Conservation (phyloP, 2,329 filamentous ascomycete species). For the Talaromyces sp. region DNA sequence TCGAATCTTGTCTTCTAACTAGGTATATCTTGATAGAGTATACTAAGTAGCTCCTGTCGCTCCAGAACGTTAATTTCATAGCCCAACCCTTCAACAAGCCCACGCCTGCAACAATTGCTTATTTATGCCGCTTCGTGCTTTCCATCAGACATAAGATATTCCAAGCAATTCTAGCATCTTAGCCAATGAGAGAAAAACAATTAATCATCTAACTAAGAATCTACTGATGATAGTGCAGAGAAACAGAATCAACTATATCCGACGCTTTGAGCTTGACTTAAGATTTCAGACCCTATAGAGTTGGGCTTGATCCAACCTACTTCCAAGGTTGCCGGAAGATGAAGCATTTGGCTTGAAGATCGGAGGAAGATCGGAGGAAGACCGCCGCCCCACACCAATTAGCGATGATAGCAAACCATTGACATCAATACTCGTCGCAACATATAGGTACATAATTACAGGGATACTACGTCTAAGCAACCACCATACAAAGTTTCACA, state of each 20-base stretch:
- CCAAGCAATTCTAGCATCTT: constrained; percentile 42
- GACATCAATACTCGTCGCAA: background rate
- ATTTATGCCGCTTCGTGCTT: constrained; percentile 32
- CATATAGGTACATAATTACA: background rate
- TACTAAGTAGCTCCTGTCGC: too few species aligned
- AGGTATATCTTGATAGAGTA: too few species aligned
- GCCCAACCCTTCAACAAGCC: constrained; percentile 28
- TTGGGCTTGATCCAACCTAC: background rate
- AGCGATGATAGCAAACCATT: background rate
- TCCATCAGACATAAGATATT: constrained; percentile 51
- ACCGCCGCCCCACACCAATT: background rate
- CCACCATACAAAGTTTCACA: background rate
- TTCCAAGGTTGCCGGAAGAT: background rate
- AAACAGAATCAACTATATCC: background rate
- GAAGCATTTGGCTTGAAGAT: background rate
- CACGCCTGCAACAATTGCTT: constrained; percentile 49
- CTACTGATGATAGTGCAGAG: background rate
- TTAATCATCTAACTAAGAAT: background rate
- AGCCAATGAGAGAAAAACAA: constrained; percentile 31
- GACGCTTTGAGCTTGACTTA: background rate
- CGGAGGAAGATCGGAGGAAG: background rate
- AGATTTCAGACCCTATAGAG: background rate
- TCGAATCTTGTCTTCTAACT: too few species aligned
- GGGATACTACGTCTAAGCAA: background rate
- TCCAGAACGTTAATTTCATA: too few species aligned